Evolutionary conservation across 2,329 filamentous ascomycete species (phyloP).

Genomic region (Magnaporthiopsis poae): DNA sequence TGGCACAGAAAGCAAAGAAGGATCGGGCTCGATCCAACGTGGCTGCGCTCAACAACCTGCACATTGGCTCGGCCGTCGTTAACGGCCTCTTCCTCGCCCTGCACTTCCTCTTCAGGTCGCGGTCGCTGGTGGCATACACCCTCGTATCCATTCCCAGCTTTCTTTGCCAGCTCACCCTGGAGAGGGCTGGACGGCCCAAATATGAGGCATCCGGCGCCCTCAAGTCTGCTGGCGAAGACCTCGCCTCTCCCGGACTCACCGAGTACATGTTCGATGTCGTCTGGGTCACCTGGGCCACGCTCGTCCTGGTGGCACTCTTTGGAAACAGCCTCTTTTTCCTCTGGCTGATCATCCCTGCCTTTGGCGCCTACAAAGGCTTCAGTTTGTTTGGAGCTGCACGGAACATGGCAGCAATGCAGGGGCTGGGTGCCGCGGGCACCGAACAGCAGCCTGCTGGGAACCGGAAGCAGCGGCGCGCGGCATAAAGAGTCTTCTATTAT

Average conservation of each 20-base stretch:
- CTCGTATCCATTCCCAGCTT: slow-evolving; percentile 66
- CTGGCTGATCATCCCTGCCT: slow-evolving; percentile 46
- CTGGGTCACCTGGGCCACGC: slow-evolving; percentile 82
- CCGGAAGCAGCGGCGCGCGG: slow-evolving; percentile 45
- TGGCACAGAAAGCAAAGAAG: slow-evolving; percentile 56
- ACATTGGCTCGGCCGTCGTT: slow-evolving; percentile 61
- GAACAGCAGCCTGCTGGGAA: slow-evolving; percentile 30
- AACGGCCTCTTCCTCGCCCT: slow-evolving; percentile 67
- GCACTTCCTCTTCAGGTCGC: slow-evolving; percentile 55
- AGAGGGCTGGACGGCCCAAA: slow-evolving; percentile 70
- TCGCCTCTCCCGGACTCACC: slow-evolving; percentile 77
- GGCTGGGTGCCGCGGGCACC: slow-evolving; percentile 28
- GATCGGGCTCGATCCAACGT: slow-evolving; percentile 68
- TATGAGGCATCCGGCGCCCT: slow-evolving; percentile 59
- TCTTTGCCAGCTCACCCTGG: slow-evolving; percentile 74
- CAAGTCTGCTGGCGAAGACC: slow-evolving; percentile 71
- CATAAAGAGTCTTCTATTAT: slow-evolving; percentile 21
- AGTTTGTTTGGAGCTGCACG: slow-evolving; percentile 44
- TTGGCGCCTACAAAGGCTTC: slow-evolving; percentile 44
- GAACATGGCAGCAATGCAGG: slow-evolving; percentile 40
- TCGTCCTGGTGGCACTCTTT: slow-evolving; percentile 61
- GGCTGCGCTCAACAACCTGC: slow-evolving; percentile 67
- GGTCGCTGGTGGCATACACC: slow-evolving; percentile 58
- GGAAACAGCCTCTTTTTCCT: slow-evolving; percentile 66
- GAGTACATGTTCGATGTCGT: slow-evolving; percentile 97